Conservation (phyloP, 192 early-diverging fungal species). For the Paraglomus brasilianum region DNA sequence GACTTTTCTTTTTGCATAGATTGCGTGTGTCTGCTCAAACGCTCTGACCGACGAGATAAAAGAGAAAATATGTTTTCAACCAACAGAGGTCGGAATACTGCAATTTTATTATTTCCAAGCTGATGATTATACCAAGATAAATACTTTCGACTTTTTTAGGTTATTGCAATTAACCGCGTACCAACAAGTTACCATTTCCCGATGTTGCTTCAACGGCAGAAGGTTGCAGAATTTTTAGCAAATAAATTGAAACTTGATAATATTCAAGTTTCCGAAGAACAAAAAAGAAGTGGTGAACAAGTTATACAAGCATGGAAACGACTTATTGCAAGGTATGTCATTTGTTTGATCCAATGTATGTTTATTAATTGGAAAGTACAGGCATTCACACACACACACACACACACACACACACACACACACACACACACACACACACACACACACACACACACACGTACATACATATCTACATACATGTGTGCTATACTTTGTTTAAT, state of each 20-base stretch:
- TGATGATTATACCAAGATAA: constrained; percentile 70
- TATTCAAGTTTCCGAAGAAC: constrained; percentile 45
- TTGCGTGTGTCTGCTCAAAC: constrained; percentile 83
- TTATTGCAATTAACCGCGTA: background rate
- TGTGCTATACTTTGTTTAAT: background rate
- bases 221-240: constrained; percentile 70
- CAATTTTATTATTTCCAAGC: constrained; percentile 91
- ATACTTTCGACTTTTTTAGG: no score
- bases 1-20: constrained; percentile 35
- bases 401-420: constrained; percentile 34
- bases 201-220: constrained; percentile 75
- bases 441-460: constrained; percentile 32
- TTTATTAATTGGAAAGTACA: constrained; percentile 37
- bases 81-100: constrained; percentile 89
- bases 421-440: constrained; percentile 32
- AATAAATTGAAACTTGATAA: constrained; percentile 67
- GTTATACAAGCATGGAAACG: constrained; percentile 81
- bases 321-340: constrained; percentile 41
- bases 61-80: constrained; percentile 96
- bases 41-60: constrained; percentile 80
- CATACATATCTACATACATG: constrained; percentile 35
- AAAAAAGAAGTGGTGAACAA: constrained; percentile 47
- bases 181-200: constrained; percentile 77
- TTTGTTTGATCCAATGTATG: constrained; percentile 34
- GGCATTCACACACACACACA: constrained; percentile 33